Evolutionary conservation across 2,329 filamentous ascomycete species (phyloP).

Genomic region (Fusarium multiceps): DNA sequence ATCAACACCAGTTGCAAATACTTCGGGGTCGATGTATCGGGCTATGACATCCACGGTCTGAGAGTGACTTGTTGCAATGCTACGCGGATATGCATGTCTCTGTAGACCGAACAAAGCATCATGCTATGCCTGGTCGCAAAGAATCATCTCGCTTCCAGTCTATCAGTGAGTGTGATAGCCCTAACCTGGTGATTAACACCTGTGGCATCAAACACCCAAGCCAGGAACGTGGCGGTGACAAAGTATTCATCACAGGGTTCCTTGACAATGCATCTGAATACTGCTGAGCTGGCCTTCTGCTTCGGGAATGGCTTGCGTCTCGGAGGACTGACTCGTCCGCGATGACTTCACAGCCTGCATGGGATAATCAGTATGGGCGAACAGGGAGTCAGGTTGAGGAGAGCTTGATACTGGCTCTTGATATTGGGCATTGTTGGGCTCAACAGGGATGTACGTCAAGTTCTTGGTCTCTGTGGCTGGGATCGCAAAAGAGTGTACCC

Average conservation of each 20-base stretch:
- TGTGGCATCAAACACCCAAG: conserved; percentile 22
- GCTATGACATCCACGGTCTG: conserved; percentile 10
- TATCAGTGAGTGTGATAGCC: conserved; percentile 19
- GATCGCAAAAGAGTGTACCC: conserved; percentile 32
- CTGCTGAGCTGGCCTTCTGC: conserved; percentile 49
- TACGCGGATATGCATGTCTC: background rate
- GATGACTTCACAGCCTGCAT: conserved; percentile 47
- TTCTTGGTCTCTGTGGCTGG: conserved; percentile 37
- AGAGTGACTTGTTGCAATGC: conserved; percentile 22
- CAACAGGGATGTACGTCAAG: conserved; percentile 34
- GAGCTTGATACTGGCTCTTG: conserved; percentile 20
- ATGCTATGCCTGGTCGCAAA: conserved; percentile 16
- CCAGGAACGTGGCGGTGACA: conserved; percentile 34
- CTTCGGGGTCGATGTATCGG: background rate
- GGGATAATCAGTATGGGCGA: conserved; percentile 36
- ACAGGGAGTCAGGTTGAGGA: conserved; percentile 10
- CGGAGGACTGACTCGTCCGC: conserved; percentile 40
- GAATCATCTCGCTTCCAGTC: conserved; percentile 17
- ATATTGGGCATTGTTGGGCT: conserved; percentile 46
- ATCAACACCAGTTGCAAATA: background rate
- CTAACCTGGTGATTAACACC: conserved; percentile 24
- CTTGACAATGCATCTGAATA: conserved; percentile 36
- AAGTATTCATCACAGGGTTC: conserved; percentile 39
- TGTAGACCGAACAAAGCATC: conserved; percentile 5
- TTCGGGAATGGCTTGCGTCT: conserved; percentile 49